Conservation (phyloP, 495 filamentous ascomycete species). For the Penicillium taxi region DNA sequence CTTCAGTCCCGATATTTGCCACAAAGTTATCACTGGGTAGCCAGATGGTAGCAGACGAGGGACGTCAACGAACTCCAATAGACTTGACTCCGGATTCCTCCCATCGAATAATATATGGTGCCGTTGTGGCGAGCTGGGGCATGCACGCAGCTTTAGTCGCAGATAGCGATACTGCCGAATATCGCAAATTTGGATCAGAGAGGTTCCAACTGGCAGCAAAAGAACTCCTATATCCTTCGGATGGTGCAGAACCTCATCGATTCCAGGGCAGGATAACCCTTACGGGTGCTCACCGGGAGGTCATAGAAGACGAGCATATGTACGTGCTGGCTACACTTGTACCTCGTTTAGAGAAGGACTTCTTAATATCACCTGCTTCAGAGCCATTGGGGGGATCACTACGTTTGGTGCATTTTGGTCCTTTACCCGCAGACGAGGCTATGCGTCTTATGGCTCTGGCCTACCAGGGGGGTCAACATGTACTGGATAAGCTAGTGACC, state of each 20-base stretch:
- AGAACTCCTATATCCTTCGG: conserved; percentile 56
- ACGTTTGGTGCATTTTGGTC: conserved; percentile 65
- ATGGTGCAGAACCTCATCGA: conserved; percentile 53
- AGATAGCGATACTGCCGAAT: conserved; percentile 73
- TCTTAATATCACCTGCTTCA: conserved; percentile 66
- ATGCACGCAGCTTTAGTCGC: conserved; percentile 82
- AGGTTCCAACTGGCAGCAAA: conserved; percentile 78
- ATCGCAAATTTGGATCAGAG: conserved; percentile 62
- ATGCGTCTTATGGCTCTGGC: conserved; percentile 70
- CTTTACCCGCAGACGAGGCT: conserved; percentile 49
- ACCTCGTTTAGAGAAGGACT: conserved; percentile 69
- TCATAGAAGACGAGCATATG: conserved; percentile 35
- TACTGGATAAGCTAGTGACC: conserved; percentile 48
- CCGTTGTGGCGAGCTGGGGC: conserved; percentile 79
- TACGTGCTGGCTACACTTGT: conserved; percentile 73
- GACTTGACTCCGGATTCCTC: conserved; percentile 11
- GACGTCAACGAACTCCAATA: conserved; percentile 20
- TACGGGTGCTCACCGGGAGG: conserved; percentile 13
- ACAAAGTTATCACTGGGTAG: conserved; percentile 62
- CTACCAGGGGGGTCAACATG: conserved; percentile 67
- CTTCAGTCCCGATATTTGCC: conserved; percentile 42
- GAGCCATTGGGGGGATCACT: conserved; percentile 59
- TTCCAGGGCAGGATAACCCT: conserved; percentile 56
- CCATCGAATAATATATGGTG: conserved; percentile 50
- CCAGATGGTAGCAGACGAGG: conserved; percentile 30